Base-by-base conservation (phyloP, 225 moss, liverwort and hornwort genomes). In the Anthoceros angustus region DNA sequence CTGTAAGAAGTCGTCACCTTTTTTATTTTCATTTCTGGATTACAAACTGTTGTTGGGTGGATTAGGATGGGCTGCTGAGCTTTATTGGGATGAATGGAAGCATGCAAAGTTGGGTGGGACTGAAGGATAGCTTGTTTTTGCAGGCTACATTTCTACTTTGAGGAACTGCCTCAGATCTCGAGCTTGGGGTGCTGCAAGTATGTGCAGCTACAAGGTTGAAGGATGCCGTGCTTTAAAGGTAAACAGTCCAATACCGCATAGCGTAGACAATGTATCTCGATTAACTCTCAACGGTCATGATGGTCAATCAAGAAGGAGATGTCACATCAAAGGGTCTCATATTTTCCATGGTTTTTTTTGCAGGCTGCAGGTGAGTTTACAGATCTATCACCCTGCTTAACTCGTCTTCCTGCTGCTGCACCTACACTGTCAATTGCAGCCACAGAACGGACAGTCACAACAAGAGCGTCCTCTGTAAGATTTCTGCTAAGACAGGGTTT, bases 171-270 rank as follows among this genome's bases (percentile, higher is more conserved):
- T 98, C 45, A 85, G 95, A 43, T 98, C 95, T 43, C 84, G 95
- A 63, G 89, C 92, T 39, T 98, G 95, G 95, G 95, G 95, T 69
- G 82, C 86, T 64, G 88, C 85, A 70, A 86, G 88, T 70, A 91
- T 86, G 25, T 98, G 89, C 70, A 86, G 89, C 71, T 98, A 77
- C 77, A 89, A 85, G 70, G 78, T 92, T 24, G 95, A 98, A 65
- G 77, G 77, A 72, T 98, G 95, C 80, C 79, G 77, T 70, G 79
- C 92, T 65, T 14, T 87, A 66, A 92, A 98, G 77, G 84, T 82
- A 46, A n/a, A n/a, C n/a, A n/a, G n/a, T n/a, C n/a, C n/a, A n/a
- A n/a, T n/a, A n/a, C n/a, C n/a, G n/a, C n/a, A n/a, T n/a, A n/a
- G n/a, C n/a, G n/a, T n/a, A n/a, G n/a, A n/a, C n/a, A n/a, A n/a